These are phyloP conservation scores for Rehmannia glutinosa DNA, from an alignment of 257 asterid genomes.

Conservation along the genomic window DNA sequence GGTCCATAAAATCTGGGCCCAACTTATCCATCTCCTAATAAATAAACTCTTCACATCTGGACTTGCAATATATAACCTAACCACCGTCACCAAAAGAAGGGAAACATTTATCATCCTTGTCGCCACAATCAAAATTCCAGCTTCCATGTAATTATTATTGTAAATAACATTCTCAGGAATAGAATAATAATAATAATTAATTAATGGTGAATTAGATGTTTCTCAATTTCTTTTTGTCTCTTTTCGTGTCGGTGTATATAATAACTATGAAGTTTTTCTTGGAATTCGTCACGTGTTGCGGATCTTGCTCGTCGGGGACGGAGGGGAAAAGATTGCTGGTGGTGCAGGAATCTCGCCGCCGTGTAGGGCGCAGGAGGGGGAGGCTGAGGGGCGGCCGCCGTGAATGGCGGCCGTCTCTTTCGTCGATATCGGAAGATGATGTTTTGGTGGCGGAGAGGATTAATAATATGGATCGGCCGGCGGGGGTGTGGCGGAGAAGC, in stretches of 20 bases:
- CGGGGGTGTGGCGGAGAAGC: not conserved
- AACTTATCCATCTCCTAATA: no score
- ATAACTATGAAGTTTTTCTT: constrained; percentile 35
- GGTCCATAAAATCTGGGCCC: no score
- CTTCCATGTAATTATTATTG: no score
- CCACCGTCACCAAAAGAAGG: no score
- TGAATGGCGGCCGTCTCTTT: constrained; percentile 20
- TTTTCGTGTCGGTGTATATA: not conserved
- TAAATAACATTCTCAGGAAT: no score
- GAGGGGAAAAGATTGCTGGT: constrained; percentile 32
- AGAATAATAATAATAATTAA: no score
- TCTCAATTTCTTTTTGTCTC: not conserved
- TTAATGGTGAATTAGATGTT: no score
- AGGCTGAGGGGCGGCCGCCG: constrained; percentile 3
- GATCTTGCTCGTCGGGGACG: constrained; percentile 21
- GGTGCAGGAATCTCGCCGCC: not conserved
- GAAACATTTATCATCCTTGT: no score
- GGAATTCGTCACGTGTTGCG: constrained; percentile 35
- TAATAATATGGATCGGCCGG: not conserved
- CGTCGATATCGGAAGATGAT: constrained; percentile 21
- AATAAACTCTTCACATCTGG: no score
- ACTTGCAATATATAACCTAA: no score
- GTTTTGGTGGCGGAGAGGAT: not conserved
- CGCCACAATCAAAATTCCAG: no score
- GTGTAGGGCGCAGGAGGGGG: constrained; percentile 28